Percentiles rank a stretch among this genome's conserved stretches.
phyloP scores from a whole-genome alignment of 352 stramenopile species.

The Phytophthora sojae region DNA sequence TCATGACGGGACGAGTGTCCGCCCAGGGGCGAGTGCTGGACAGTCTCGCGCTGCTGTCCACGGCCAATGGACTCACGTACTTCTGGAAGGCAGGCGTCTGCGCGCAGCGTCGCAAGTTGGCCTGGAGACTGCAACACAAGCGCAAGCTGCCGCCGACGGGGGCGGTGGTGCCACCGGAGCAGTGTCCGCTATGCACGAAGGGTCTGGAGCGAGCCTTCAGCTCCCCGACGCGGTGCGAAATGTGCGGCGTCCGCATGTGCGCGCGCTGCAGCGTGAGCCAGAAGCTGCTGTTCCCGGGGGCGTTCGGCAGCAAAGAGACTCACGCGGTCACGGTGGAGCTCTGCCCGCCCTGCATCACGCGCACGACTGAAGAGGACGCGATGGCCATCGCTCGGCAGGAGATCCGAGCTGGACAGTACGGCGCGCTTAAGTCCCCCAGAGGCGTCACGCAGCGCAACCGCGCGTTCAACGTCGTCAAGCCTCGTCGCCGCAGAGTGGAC shows the following conservation, averaged over 20 bases:
- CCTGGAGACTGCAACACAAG: constrained; percentile 50
- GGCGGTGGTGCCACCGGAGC: constrained; percentile 7
- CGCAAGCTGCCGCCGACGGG: constrained; percentile 13
- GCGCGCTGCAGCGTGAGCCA: constrained; percentile 36
- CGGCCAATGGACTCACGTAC: constrained; percentile 43
- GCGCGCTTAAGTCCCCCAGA: constrained; percentile 28
- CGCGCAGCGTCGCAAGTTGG: constrained; percentile 38
- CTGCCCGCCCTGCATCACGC: constrained; percentile 34
- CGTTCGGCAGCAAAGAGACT: constrained; percentile 29
- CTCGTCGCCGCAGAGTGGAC: constrained; percentile 7
- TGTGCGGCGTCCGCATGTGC: constrained; percentile 42
- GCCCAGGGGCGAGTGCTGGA: constrained; percentile 54
- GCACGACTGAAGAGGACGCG: constrained; percentile 32
- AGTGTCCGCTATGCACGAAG: constrained; percentile 28
- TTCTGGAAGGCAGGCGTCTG: constrained; percentile 45
- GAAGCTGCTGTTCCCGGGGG: constrained; percentile 34
- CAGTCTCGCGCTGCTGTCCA: constrained; percentile 44
- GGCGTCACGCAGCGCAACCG: constrained; percentile 15
- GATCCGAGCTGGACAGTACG: constrained; percentile 44
- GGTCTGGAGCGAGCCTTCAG: constrained; percentile 26
- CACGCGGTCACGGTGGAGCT: constrained; percentile 32
- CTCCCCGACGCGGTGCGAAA: constrained; percentile 33
- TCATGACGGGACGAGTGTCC: constrained; percentile 52
- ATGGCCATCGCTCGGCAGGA: constrained; percentile 38
- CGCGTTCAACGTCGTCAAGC: constrained; percentile 16